A percentile compares a stretch with the other conserved stretches of the same genome.
Conservation (phyloP, 352 stramenopile species). For the Halophytophthora batemanensis region DNA sequence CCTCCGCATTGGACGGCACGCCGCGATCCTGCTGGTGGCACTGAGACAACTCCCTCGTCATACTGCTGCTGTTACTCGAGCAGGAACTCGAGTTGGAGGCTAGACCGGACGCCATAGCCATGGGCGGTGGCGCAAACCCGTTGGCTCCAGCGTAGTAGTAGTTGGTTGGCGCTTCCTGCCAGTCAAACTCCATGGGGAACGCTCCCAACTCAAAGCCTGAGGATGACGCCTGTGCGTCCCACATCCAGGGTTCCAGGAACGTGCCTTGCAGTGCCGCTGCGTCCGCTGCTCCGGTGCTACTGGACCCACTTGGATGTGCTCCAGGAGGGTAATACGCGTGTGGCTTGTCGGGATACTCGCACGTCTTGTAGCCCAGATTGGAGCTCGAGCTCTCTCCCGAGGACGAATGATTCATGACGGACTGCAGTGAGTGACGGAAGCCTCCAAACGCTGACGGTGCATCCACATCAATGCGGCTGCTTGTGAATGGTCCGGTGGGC, state of each 20-base stretch:
- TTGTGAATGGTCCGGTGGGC: background rate
- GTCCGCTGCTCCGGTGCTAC: conserved; percentile 18
- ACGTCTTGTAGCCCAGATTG: conserved; percentile 17
- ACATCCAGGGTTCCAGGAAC: conserved; percentile 66
- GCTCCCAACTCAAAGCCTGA: conserved; percentile 40
- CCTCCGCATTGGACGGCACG: conserved; percentile 42
- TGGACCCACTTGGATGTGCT: conserved; percentile 1
- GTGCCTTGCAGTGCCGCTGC: conserved; percentile 35
- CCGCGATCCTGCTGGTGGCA: conserved; percentile 39
- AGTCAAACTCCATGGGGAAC: conserved; percentile 53
- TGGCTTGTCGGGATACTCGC: conserved; percentile 24
- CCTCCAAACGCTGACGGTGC: conserved; percentile 16
- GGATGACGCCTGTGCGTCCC: conserved; percentile 43
- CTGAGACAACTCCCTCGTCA: conserved; percentile 19
- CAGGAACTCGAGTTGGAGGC: background rate
- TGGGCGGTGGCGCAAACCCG: conserved; percentile 6
- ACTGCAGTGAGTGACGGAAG: conserved; percentile 28
- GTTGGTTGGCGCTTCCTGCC: conserved; percentile 28
- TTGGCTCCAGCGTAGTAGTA: conserved; percentile 7
- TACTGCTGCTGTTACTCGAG: background rate
- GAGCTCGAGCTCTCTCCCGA: conserved; percentile 7
- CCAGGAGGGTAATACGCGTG: conserved; percentile 26
- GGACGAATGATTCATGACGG: conserved; percentile 10
- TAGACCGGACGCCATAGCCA: conserved; percentile 19
- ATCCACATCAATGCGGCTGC: conserved; percentile 13